Evolutionary conservation across 768 basidiomycete genomes (phyloP).

Genomic region (Agrocybe chaxingu): DNA sequence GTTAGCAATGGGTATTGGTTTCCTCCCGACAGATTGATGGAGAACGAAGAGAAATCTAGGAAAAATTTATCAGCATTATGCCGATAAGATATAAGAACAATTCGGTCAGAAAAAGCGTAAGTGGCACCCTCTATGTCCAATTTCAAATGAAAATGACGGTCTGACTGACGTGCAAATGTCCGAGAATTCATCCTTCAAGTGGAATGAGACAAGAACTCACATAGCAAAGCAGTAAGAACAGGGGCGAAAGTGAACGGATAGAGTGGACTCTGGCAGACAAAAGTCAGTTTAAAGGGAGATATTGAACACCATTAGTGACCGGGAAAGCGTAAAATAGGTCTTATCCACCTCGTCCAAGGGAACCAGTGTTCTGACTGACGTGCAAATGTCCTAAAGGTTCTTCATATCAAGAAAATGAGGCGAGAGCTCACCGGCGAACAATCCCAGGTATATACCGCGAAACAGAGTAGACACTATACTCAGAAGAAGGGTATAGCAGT

Average conservation of each 20-base stretch:
- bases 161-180: constrained; percentile 68
- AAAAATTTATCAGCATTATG: no score
- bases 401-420: constrained; percentile 30
- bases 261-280: background rate
- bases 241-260: background rate
- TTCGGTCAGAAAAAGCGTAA: constrained; percentile 33
- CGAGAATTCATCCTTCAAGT: constrained; percentile 34
- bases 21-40: background rate
- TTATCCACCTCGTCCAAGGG: constrained; percentile 23
- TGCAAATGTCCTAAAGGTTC: constrained; percentile 47
- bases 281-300: background rate
- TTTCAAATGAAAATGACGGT: constrained; percentile 25
- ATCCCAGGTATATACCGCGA: no score
- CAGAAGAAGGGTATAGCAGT: no score
- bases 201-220: background rate
- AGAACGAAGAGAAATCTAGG: no score
- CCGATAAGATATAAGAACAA: no score
- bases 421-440: no score
- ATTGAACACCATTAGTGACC: constrained; percentile 20
- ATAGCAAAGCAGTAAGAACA: no score
- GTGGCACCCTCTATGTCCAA: constrained; percentile 33
- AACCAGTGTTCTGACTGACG: constrained; percentile 51
- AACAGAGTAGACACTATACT: no score
- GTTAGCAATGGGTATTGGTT: background rate
- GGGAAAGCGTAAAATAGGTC: constrained; percentile 45